Percentiles rank a stretch among this genome's conserved stretches.
Conservation (phyloP, 805 yeast species). For the Candida awuae region DNA sequence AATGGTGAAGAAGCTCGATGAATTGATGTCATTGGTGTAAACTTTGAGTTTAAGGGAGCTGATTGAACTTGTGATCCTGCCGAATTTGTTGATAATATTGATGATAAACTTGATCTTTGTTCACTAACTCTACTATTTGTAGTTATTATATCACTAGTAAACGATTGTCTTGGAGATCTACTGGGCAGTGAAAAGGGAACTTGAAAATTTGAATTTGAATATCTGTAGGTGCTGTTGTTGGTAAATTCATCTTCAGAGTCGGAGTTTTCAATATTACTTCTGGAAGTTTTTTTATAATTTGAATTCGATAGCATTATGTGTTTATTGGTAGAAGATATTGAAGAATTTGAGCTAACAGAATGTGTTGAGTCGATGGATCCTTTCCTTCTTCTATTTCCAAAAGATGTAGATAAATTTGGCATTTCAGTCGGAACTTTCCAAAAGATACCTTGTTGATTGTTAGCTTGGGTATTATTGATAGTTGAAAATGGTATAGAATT, state of each 20-base stretch:
- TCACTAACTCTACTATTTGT: slow-evolving; percentile 9
- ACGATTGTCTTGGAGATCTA: slow-evolving; percentile 17
- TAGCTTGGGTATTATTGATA: slow-evolving; percentile 10
- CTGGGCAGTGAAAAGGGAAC: slow-evolving; percentile 17
- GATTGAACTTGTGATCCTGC: background rate
- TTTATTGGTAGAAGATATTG: background rate
- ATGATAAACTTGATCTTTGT: slow-evolving; percentile 18
- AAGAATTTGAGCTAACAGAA: slow-evolving; percentile 20
- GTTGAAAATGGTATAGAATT: slow-evolving; percentile 10
- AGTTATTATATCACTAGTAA: slow-evolving; percentile 13
- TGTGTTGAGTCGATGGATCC: slow-evolving; percentile 44
- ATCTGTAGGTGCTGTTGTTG: slow-evolving; percentile 6
- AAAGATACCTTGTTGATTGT: slow-evolving; percentile 27
- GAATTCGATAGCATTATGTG: too few relatives aligned
- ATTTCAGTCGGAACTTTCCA: slow-evolving; percentile 59
- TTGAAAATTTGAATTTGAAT: slow-evolving; percentile 19
- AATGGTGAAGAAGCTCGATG: background rate
- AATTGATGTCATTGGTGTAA: background rate
- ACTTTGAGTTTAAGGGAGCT: background rate
- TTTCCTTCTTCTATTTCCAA: slow-evolving; percentile 16
- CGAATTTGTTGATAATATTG: slow-evolving; percentile 1
- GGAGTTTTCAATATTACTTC: slow-evolving; percentile 18
- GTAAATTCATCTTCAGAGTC: slow-evolving; percentile 30
- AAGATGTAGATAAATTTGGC: slow-evolving; percentile 29
- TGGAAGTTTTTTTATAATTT: background rate